Base-by-base conservation (phyloP, 176 grass and related monocot genomes). In the Cocos nucifera region DNA sequence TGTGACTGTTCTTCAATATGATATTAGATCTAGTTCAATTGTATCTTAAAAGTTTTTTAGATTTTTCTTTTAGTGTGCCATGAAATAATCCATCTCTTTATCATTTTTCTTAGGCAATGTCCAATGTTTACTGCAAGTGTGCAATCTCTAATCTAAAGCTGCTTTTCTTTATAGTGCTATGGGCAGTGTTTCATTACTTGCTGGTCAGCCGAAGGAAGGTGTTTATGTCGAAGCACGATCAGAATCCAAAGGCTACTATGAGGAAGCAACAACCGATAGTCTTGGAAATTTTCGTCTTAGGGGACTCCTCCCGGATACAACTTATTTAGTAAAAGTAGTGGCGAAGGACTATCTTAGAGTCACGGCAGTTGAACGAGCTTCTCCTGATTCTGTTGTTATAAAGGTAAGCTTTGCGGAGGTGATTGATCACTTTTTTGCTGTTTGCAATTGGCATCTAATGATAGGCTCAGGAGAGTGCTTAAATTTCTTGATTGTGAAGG, bases 161-260 rank as follows among this genome's bases (percentile, higher is more conserved):
- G 26, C 50, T 54, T 20, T 25, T 69, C 52, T 64, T 71, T 83
- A 35, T 69, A 98, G 93, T 85, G 87, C 84, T 62, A 89, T 98
- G 87, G 81, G 93, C 70, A 78, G 64, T 72, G 79, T 98, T 69
- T 92, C 84, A 59, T 66, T 92, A 74, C 75, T 92, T 26, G 88
- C 87, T 80, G 93, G 81, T 53, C 84, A 82, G 62, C 79, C 87
- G 75, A 98, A 92, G 81, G 84, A 88, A 71, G 82, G 77, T 67
- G 88, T 92, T 55, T 79, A 92, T 79, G 67, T 98, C 64, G 87
- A 98, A 75, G 93, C 93, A 24, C 80, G 93, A 67, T 91, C 93
- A 59, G 81, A 98, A 86, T 76, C 73, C 18, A 85, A 81, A 73
- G 87, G 93, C 35, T 89, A 80, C 88, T 98, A 98, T 58, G 93